Conservation (phyloP, 768 basidiomycete species). For the Lactarius vividus region DNA sequence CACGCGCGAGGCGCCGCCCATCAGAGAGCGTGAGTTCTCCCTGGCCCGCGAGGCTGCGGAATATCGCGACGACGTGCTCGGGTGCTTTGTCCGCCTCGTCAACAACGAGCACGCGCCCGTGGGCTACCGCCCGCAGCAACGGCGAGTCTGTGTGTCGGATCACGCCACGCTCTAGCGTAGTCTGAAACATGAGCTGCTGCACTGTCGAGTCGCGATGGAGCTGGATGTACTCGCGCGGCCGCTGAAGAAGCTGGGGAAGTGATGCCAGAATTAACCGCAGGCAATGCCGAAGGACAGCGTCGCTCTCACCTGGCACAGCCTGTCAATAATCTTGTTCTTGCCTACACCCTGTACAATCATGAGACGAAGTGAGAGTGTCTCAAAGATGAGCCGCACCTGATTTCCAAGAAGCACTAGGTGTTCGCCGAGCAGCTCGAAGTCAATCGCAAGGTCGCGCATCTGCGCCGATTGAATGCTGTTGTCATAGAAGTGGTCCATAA, state of each 20-base stretch:
- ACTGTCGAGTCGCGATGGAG: constrained; percentile 70
- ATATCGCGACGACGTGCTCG: constrained; percentile 69
- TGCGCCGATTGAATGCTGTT: constrained; percentile 65
- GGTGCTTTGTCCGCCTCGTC: constrained; percentile 75
- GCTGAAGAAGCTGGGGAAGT: constrained; percentile 47
- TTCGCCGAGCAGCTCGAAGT: constrained; percentile 58
- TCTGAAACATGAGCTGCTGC: constrained; percentile 68
- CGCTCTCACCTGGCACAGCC: constrained; percentile 54
- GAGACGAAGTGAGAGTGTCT: not conserved
- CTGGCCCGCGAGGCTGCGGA: constrained; percentile 65
- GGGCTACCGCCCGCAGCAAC: constrained; percentile 58
- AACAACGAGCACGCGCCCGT: constrained; percentile 63
- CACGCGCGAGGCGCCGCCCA: constrained; percentile 52
- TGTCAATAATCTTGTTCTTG: constrained; percentile 68
- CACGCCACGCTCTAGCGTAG: constrained; percentile 53
- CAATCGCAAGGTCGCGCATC: constrained; percentile 64
- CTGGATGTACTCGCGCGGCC: constrained; percentile 68
- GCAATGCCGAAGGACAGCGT: not conserved
- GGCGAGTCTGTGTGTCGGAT: constrained; percentile 65
- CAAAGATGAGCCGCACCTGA: constrained; percentile 42
- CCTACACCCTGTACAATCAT: constrained; percentile 53
- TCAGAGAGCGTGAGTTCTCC: constrained; percentile 63
- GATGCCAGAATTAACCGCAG: not conserved
- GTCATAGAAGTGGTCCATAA: constrained; percentile 70
- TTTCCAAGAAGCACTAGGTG: constrained; percentile 67